Percentiles rank a stretch among this genome's conserved stretches.
Conservation (phyloP, 2,329 filamentous ascomycete genomes). For the Xylariomycetidae sp. region DNA sequence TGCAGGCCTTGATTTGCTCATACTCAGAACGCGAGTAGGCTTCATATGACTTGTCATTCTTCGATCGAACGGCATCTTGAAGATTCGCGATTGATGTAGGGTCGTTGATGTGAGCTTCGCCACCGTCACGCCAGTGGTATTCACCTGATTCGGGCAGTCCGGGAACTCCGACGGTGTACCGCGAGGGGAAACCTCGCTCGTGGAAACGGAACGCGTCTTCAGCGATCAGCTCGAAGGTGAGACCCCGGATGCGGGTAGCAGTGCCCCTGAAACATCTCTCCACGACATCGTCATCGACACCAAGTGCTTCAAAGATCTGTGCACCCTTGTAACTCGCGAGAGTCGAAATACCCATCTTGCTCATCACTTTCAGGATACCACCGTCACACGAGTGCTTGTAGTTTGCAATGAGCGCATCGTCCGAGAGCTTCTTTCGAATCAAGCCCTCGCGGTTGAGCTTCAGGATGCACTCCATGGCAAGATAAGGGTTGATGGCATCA, state of each 20-base stretch:
- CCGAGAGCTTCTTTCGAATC: conserved; percentile 81
- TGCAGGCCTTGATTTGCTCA: conserved; percentile 95
- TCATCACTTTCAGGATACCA: conserved; percentile 98
- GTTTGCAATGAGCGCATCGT: conserved; percentile 83
- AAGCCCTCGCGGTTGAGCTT: conserved; percentile 93
- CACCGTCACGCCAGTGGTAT: conserved; percentile 97
- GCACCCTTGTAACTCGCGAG: conserved; percentile 95
- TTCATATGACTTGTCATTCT: conserved; percentile 98
- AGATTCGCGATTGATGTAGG: conserved; percentile 94
- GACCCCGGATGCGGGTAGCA: conserved; percentile 87
- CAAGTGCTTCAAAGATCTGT: conserved; percentile 94
- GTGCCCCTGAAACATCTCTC: conserved; percentile 94
- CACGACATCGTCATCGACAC: conserved; percentile 86
- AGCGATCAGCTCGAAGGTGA: conserved; percentile 89
- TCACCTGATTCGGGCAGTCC: conserved; percentile 90
- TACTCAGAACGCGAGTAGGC: conserved; percentile 91
- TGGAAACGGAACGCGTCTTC: conserved; percentile 94
- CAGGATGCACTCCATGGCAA: conserved; percentile 92
- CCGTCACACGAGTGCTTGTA: conserved; percentile 97
- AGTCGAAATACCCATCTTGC: conserved; percentile 98
- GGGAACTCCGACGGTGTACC: conserved; percentile 69
- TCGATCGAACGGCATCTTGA: conserved; percentile 90
- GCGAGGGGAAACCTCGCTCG: conserved; percentile 84
- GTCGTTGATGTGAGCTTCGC: conserved; percentile 92
- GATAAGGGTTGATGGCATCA: conserved; percentile 90